Base-by-base conservation (phyloP, 179 eudicot species). In the Silene coronaria region DNA sequence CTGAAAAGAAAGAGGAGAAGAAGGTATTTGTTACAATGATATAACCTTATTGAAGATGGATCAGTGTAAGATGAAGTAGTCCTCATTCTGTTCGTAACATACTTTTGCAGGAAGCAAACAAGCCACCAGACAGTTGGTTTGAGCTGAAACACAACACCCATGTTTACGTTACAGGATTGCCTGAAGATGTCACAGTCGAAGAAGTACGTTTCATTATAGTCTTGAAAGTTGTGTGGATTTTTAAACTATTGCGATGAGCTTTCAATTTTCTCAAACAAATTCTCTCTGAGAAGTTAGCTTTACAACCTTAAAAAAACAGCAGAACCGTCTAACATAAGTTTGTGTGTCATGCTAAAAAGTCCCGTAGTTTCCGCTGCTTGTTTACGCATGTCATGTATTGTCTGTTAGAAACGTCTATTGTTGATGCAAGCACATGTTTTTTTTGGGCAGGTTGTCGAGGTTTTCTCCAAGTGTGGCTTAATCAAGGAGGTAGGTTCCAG, bases 91-190 rank as follows among this genome's bases (percentile, higher is more conserved):
- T 51, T 70, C 13, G 62, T 23, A n/a, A 48, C 70, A 16, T 57
- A 17, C 48, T 73, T 74, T 80, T 74, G 12, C 86, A 95, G 99
- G 99, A 92, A 88, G 88, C 96, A 23, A 92, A 92, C 77, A 87
- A 90, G 76, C 95, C 97, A 46, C 99, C 99, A 58, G 97, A 91
- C 71, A 87, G 88, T 76, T 95, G 97, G 99, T 95, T 95, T 78
- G 99, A 95, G 74, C 82, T 95, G 81, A 92, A 92, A 84, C 86
- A 83, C 66, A 95, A 95, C 77, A 95, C 99, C 2, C 90, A 95
- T 79, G 96, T 95, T 70, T 95, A 95, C 70, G 93, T 95, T 72
- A 88, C 90, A 53, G 99, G 99, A 36, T 81, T 95, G 84, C 99
- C 99, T 10, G 97, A 91, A 22, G 97, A 95, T 84, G 93, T 89